Evolutionary conservation across 1,284 basidiomycete species (phyloP).

Genomic region (Papiliotrema nemorosa): DNA sequence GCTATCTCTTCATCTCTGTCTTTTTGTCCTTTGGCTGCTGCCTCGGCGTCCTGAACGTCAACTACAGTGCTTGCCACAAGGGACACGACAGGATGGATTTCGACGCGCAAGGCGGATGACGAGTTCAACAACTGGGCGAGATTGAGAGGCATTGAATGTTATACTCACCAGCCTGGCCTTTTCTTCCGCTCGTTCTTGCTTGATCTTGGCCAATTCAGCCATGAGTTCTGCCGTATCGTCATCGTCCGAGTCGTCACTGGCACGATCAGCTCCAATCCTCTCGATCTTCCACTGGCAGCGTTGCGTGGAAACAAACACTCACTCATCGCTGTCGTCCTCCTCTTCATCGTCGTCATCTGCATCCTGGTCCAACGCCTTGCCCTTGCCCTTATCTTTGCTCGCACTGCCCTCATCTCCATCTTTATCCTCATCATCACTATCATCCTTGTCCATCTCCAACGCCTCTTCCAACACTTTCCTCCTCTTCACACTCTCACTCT

Average conservation of each 20-base stretch:
- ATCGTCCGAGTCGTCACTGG: constrained; percentile 62
- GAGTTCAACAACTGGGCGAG: not conserved
- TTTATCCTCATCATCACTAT: constrained; percentile 61
- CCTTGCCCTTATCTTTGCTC: constrained; percentile 45
- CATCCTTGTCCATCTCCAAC: constrained; percentile 79
- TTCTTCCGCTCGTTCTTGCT: constrained; percentile 87
- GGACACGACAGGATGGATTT: not conserved
- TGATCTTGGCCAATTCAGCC: constrained; percentile 91
- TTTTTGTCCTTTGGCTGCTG: constrained; percentile 63
- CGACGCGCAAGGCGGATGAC: not conserved
- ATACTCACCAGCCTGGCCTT: constrained; percentile 61
- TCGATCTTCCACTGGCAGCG: not conserved
- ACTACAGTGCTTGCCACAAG: not conserved
- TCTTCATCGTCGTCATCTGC: constrained; percentile 50
- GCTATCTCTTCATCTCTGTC: constrained; percentile 75
- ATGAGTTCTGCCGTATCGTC: constrained; percentile 89
- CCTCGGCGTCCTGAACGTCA: constrained; percentile 61
- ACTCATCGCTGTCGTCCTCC: constrained; percentile 53
- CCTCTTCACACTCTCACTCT: constrained; percentile 69
- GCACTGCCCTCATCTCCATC: constrained; percentile 47
- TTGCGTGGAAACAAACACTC: not conserved
- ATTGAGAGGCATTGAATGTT: not conserved
- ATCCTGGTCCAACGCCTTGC: constrained; percentile 37
- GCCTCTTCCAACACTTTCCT: constrained; percentile 77
- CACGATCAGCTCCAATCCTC: constrained; percentile 3